Conservation (phyloP, 805 yeast genomes). For the Yueomyces sinensis region DNA sequence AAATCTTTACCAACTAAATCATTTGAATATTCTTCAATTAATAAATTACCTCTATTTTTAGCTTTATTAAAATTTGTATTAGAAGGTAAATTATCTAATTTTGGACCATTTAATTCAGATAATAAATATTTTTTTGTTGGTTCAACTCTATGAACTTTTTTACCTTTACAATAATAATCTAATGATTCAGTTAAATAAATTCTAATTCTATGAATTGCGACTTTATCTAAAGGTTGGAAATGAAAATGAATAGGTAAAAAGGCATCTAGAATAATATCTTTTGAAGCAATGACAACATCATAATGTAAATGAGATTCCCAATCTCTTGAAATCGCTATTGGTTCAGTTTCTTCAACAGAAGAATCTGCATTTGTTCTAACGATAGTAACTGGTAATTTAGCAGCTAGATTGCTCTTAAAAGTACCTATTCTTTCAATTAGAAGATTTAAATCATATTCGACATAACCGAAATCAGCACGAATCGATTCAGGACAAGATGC, state of each 20-base stretch:
- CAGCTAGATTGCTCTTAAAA: conserved; percentile 61
- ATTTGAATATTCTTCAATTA: conserved; percentile 29
- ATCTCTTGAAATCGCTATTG: conserved; percentile 73
- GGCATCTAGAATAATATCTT: conserved; percentile 70
- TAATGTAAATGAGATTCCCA: conserved; percentile 89
- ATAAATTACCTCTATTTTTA: conserved; percentile 27
- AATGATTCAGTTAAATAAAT: conserved; percentile 75
- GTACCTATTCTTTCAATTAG: conserved; percentile 64
- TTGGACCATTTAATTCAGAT: conserved; percentile 63
- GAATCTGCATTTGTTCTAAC: conserved; percentile 65
- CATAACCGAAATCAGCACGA: conserved; percentile 65
- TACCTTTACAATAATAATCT: conserved; percentile 74
- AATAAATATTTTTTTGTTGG: conserved; percentile 68
- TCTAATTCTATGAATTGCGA: conserved; percentile 71
- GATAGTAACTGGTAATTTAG: conserved; percentile 45
- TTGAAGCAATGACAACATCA: conserved; percentile 81
- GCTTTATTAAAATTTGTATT: conserved; percentile 10
- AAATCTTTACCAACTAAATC: conserved; percentile 63
- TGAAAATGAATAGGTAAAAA: conserved; percentile 72
- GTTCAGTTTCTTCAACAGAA: conserved; percentile 78
- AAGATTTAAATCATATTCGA: conserved; percentile 55
- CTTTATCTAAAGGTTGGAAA: conserved; percentile 73
- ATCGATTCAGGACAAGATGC: conserved; percentile 72
- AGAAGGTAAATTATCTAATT: conserved; percentile 26
- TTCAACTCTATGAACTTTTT: conserved; percentile 80